Conservation (phyloP, 768 basidiomycete species). For the Pleurotus platypus region DNA sequence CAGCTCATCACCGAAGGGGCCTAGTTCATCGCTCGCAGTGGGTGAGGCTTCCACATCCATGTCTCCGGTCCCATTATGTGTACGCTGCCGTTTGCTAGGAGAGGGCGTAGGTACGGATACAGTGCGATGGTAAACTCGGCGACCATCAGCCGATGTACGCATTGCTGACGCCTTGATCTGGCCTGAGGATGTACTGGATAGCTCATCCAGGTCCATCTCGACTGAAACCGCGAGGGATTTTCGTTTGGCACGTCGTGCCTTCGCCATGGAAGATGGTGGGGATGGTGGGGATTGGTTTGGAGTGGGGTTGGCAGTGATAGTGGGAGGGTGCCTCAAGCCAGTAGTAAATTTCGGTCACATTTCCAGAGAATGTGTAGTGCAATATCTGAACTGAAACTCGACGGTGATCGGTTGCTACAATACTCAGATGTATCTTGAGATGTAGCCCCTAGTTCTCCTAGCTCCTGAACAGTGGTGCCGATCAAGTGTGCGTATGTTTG, state of each 20-base stretch:
- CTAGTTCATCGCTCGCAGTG: not conserved
- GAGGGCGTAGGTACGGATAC: not conserved
- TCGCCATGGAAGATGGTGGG: not conserved
- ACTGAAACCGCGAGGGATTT: not conserved
- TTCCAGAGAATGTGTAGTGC: too few species aligned
- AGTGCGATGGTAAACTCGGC: not conserved
- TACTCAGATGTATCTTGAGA: too few species aligned
- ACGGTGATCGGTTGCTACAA: too few species aligned
- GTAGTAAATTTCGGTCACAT: too few species aligned
- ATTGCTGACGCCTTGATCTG: not conserved
- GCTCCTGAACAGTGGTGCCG: too few species aligned
- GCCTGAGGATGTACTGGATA: not conserved
- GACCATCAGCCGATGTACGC: not conserved
- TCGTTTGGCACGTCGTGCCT: not conserved
- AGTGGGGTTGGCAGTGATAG: too few species aligned
- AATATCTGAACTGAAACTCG: too few species aligned
- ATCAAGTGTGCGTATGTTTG: too few species aligned
- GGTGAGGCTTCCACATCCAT: not conserved
- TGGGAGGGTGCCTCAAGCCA: too few species aligned
- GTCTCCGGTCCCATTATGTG: not conserved
- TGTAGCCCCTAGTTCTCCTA: too few species aligned
- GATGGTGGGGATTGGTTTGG: too few species aligned
- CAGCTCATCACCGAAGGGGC: not conserved
- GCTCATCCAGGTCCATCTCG: not conserved
- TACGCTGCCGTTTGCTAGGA: not conserved